Base-by-base conservation (phyloP, 768 basidiomycete species). In the Serendipita sp. region DNA sequence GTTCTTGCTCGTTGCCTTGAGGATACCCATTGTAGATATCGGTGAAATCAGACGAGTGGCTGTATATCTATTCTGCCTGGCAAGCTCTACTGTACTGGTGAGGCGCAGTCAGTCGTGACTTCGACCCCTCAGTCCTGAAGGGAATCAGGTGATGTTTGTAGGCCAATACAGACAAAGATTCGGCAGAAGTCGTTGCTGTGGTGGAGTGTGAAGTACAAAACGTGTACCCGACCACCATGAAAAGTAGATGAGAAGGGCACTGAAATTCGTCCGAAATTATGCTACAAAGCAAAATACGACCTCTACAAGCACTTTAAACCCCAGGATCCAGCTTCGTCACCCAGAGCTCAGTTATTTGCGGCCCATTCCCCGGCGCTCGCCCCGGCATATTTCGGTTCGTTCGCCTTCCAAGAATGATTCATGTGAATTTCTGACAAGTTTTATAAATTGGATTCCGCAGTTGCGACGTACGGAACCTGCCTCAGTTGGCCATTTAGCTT, bases 231-330 rank as follows among this genome's bases (percentile, higher is more conserved):
- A 60, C 56, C 37, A 38, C 18, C 35, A 60, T 60, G 56, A 28
- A 35, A 60, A 30, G n/a, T 60, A 8, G 56, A 60, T 60, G 56
- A 60, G 35, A 32, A 60, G n/a, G 5, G 11, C 37, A 4, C n/a
- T 38, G 8, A 4, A 35, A 34, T 37, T n/a, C 34, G 56, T 60
- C 37, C 18, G 56, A 32, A 34, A 60, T 60, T 28, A 30, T 37
- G 56, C 56, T 28, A 60, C 56, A 32, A 60, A 60, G 48, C n/a
- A 60, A 60, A 60, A 24, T 34, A 32, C 56, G 34, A 10, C 56
- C 10, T 28, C 24, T 28, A 24, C 24, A 1, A n/a, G 28, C 56
- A 1, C 28, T 60, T 35, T 28, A 28, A 32, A 34, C 28, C 56
- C 56, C 10, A 60, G 4, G 1, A n/a, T 30, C n/a, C 56, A 30